Conservation (phyloP, 768 basidiomycete genomes). For the Amylocystis lapponica region DNA sequence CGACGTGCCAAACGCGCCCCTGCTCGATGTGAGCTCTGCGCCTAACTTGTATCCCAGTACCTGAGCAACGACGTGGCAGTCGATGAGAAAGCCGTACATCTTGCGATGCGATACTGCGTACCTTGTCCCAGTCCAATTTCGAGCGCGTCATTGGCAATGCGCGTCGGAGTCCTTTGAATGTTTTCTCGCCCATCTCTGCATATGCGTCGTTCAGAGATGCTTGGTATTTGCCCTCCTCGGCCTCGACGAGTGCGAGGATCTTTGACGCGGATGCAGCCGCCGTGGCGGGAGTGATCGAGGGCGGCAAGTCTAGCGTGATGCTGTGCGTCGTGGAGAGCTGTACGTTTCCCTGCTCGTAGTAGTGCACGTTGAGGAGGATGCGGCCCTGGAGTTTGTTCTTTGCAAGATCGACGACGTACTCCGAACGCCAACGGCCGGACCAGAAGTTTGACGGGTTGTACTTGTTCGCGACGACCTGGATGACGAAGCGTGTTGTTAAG, state of each 20-base stretch:
- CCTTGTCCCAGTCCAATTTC: constrained; percentile 96
- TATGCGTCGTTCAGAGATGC: constrained; percentile 75
- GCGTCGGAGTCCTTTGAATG: constrained; percentile 85
- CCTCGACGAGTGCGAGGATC: constrained; percentile 74
- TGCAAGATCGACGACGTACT: constrained; percentile 69
- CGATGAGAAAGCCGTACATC: not conserved
- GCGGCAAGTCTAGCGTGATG: constrained; percentile 57
- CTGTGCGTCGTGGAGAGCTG: constrained; percentile 79
- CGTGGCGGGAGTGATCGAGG: constrained; percentile 47
- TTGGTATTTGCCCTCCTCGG: constrained; percentile 79
- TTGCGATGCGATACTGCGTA: constrained; percentile 19
- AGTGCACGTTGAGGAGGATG: constrained; percentile 85
- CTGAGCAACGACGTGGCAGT: constrained; percentile 18
- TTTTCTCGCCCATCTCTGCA: constrained; percentile 86
- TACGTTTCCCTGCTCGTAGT: constrained; percentile 97
- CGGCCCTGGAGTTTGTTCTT: constrained; percentile 60
- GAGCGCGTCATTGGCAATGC: constrained; percentile 89
- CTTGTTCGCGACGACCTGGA: constrained; percentile 92
- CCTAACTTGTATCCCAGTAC: constrained; percentile 67
- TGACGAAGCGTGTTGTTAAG: constrained; percentile 42
- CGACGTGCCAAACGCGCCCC: constrained; percentile 40
- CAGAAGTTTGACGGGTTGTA: constrained; percentile 94
- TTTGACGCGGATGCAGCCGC: constrained; percentile 55
- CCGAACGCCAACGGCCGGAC: constrained; percentile 94
- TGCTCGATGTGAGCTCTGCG: constrained; percentile 66